Conservation (phyloP, 2,329 filamentous ascomycete species). For the Peltaster fructicola region DNA sequence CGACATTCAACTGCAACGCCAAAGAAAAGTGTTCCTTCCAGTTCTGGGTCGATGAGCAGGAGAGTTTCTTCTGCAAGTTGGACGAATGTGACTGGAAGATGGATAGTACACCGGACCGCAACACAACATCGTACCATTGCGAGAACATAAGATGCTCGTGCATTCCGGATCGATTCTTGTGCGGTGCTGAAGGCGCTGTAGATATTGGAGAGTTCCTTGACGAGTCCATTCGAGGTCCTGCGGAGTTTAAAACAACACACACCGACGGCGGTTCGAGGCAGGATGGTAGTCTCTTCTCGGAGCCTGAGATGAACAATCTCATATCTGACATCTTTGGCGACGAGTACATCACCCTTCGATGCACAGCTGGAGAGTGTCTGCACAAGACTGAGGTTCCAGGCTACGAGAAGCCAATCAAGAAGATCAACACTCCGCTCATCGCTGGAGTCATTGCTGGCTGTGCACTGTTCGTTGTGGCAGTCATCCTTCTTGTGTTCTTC, state of each 20-base stretch:
- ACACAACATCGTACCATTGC: slow-evolving; percentile 73
- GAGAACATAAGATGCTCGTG: slow-evolving; percentile 73
- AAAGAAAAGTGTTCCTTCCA: slow-evolving; percentile 79
- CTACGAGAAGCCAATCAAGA: slow-evolving; percentile 72
- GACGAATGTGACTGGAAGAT: slow-evolving; percentile 60
- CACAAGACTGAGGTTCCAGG: slow-evolving; percentile 87
- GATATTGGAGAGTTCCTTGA: slow-evolving; percentile 81
- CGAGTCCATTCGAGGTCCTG: slow-evolving; percentile 70
- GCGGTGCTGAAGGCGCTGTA: slow-evolving; percentile 76
- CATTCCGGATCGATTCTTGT: slow-evolving; percentile 81
- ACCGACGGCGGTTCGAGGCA: slow-evolving; percentile 39
- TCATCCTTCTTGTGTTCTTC: slow-evolving; percentile 75
- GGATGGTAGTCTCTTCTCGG: slow-evolving; percentile 67
- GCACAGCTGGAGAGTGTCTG: slow-evolving; percentile 76
- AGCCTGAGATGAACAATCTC: slow-evolving; percentile 81
- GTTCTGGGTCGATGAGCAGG: slow-evolving; percentile 87
- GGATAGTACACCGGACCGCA: slow-evolving; percentile 50
- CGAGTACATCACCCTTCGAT: slow-evolving; percentile 67
- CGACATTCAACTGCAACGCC: slow-evolving; percentile 79
- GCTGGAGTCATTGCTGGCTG: slow-evolving; percentile 78
- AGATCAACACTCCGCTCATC: slow-evolving; percentile 93
- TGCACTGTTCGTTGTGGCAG: slow-evolving; percentile 72
- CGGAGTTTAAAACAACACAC: slow-evolving; percentile 54
- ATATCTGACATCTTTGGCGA: slow-evolving; percentile 85
- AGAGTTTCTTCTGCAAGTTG: slow-evolving; percentile 92